Conservation (phyloP, 305 asterid genomes). For the Striga hermonthica region DNA sequence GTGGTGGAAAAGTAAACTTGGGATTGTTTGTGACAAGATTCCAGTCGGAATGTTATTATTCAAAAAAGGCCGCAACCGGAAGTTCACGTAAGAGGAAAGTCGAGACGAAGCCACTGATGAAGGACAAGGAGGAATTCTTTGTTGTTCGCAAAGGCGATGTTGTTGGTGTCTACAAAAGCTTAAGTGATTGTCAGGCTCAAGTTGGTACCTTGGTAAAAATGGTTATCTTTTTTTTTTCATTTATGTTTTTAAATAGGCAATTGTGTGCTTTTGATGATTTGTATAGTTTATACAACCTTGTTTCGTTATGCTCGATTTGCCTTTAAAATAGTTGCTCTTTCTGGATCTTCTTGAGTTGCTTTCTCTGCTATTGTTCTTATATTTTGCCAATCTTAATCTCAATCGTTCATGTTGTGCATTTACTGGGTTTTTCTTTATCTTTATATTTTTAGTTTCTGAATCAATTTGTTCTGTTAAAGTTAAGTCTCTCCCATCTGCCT, state of each 20-base stretch:
- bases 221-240: background rate
- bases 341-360: too few species aligned
- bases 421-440: too few species aligned
- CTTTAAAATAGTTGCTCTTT: too few species aligned
- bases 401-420: too few species aligned
- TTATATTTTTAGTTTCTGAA: too few species aligned
- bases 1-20: slow-evolving; percentile 42
- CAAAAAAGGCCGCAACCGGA: slow-evolving; percentile 44
- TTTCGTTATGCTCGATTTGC: too few species aligned
- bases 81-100: slow-evolving; percentile 41
- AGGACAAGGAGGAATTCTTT: slow-evolving; percentile 82
- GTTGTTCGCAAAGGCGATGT: slow-evolving; percentile 95
- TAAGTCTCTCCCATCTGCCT: too few species aligned
- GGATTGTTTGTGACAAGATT: slow-evolving; percentile 39
- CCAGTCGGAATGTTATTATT: slow-evolving; percentile 48
- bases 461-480: too few species aligned
- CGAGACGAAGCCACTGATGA: slow-evolving; percentile 42
- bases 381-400: too few species aligned
- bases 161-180: slow-evolving; percentile 82
- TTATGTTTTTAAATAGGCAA: background rate
- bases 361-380: too few species aligned
- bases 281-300: background rate
- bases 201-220: slow-evolving; percentile 81
- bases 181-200: slow-evolving; percentile 92
- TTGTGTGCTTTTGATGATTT: background rate